phyloP scores from a whole-genome alignment of 176 grass and related monocot species.

The Miscanthus lutarioriparius region DNA sequence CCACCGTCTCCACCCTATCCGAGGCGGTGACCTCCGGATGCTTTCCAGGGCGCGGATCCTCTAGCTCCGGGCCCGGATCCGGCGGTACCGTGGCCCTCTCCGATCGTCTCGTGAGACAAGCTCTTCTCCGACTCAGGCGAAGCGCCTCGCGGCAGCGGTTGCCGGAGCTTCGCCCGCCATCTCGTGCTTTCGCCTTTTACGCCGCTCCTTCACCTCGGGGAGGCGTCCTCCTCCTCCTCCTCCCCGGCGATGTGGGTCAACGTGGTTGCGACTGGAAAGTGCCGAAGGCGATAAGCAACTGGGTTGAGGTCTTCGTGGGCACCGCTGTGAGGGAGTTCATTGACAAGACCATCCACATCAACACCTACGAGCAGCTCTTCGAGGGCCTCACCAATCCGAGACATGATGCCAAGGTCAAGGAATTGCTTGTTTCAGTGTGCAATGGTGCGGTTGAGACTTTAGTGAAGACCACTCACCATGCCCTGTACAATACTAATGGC shows the following conservation, averaged over 20 bases:
- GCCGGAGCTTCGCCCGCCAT: conserved; percentile 70
- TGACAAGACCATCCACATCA: conserved; percentile 95
- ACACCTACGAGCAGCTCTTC: conserved; percentile 88
- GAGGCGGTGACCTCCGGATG: conserved; percentile 58
- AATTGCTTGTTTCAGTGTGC: conserved; percentile 75
- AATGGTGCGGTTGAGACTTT: conserved; percentile 82
- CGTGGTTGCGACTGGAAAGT: conserved; percentile 50
- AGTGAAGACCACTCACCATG: conserved; percentile 83
- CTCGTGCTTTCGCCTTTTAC: conserved; percentile 63
- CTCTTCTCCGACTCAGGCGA: conserved; percentile 71
- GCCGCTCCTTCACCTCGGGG: conserved; percentile 34
- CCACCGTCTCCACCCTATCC: conserved; percentile 56
- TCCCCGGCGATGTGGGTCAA: conserved; percentile 59
- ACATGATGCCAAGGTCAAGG: conserved; percentile 71
- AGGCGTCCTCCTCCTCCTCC: conserved; percentile 33
- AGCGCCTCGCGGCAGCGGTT: conserved; percentile 65
- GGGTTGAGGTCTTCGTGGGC: conserved; percentile 64
- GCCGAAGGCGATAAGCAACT: conserved; percentile 55
- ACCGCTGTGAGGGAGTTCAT: conserved; percentile 79
- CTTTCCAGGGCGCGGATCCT: conserved; percentile 39
- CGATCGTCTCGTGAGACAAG: conserved; percentile 78
- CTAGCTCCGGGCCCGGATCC: conserved; percentile 6
- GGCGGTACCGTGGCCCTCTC: conserved; percentile 29
- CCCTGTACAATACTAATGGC: conserved; percentile 36
- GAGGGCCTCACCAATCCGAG: conserved; percentile 81